These are phyloP conservation scores for Syzygium grande DNA, from an alignment of 345 rosid genomes.

Conservation along the genomic window DNA sequence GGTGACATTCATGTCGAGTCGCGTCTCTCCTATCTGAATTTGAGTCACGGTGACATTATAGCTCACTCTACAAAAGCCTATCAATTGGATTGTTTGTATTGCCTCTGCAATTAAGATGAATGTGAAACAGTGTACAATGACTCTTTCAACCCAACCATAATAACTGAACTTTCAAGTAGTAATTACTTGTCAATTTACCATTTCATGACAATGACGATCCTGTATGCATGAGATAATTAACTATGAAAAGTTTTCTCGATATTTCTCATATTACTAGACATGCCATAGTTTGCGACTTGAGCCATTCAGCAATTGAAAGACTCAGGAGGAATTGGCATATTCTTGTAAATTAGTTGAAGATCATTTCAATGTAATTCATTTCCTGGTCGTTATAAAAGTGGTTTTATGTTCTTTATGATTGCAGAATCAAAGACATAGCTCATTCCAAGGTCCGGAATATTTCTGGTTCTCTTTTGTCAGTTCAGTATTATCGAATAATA, in stretches of 20 bases:
- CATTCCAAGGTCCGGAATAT: slow-evolving; percentile 54
- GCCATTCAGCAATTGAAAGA: slow-evolving; percentile 74
- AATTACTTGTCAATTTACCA: neutral
- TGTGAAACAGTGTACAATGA: neutral
- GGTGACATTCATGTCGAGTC: slow-evolving; percentile 40
- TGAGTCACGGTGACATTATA: slow-evolving; percentile 60
- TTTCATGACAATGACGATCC: neutral
- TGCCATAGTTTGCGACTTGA: slow-evolving; percentile 68
- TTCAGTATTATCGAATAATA: neutral
- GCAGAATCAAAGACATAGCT: slow-evolving; percentile 81
- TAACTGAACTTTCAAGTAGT: neutral
- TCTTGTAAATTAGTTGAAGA: neutral
- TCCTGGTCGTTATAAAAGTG: neutral
- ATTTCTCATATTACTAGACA: slow-evolving; percentile 29
- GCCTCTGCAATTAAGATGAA: neutral
- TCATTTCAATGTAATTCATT: neutral
- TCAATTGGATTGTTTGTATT: neutral
- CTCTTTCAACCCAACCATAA: neutral
- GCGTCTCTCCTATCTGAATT: slow-evolving; percentile 53
- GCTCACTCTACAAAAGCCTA: slow-evolving; percentile 25
- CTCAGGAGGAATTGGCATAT: slow-evolving; percentile 55
- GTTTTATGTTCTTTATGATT: slow-evolving; percentile 5
- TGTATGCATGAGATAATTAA: neutral
- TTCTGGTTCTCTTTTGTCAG: neutral
- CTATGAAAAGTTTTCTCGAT: neutral